phyloP scores from a whole-genome alignment of 306 rosid genomes.

The Cicer arietinum region DNA sequence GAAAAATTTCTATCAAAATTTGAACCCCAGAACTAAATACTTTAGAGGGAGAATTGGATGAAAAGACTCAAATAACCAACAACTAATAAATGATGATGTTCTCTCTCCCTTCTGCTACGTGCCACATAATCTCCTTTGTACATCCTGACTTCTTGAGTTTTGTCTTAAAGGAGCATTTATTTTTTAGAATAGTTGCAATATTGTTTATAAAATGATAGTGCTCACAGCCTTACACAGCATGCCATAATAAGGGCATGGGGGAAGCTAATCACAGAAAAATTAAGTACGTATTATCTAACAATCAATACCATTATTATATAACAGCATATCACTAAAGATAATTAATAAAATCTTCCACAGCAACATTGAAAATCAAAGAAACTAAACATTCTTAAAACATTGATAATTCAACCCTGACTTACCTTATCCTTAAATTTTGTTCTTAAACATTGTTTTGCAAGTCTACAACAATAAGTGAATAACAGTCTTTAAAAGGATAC shows the following conservation, averaged over 20 bases:
- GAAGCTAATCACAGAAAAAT: neutral
- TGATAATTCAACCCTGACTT: slow-evolving; percentile 21
- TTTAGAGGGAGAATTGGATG: slow-evolving; percentile 18
- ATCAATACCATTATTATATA: neutral
- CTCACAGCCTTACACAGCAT: slow-evolving; percentile 17
- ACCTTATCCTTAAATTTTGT: slow-evolving; percentile 21
- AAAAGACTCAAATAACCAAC: slow-evolving; percentile 29
- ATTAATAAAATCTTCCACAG: slow-evolving; percentile 13
- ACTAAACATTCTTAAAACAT: slow-evolving; percentile 1
- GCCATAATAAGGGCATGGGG: slow-evolving; percentile 1
- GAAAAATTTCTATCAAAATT: neutral
- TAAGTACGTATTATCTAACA: neutral
- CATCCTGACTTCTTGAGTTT: neutral
- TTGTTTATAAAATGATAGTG: slow-evolving; percentile 22
- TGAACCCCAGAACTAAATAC: slow-evolving; percentile 17
- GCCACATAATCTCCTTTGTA: slow-evolving; percentile 12
- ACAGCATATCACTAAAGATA: slow-evolving; percentile 4
- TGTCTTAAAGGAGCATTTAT: neutral
- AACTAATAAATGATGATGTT: slow-evolving; percentile 23
- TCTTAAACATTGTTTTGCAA: slow-evolving; percentile 4
- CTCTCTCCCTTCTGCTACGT: neutral
- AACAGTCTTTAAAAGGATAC: slow-evolving; percentile 15
- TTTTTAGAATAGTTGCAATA: neutral
- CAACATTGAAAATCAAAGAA: slow-evolving; percentile 8
- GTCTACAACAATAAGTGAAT: slow-evolving; percentile 18